These are phyloP conservation scores for Boletus vermiculosoides DNA, from an alignment of 768 basidiomycete genomes.

Conservation along the genomic window DNA sequence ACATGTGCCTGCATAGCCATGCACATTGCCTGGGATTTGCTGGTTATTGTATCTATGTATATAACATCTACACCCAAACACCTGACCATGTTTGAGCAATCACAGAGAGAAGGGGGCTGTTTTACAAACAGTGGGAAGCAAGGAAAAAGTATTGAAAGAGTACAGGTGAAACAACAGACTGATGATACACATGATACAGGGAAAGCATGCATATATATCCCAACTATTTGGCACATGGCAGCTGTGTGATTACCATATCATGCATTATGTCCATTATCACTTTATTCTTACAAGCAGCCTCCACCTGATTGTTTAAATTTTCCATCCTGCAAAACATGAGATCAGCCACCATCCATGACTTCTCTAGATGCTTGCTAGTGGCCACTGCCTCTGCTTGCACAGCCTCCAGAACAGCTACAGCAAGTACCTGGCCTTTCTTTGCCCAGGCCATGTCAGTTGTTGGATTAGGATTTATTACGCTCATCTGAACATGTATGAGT, in stretches of 20 bases:
- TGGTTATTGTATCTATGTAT: not conserved
- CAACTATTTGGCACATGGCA: too few species aligned
- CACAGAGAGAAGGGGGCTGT: not conserved
- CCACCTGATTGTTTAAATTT: not conserved
- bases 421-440: not conserved
- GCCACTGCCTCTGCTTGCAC: not conserved
- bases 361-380: not conserved
- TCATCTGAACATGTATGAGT: not conserved
- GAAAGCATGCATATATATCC: too few species aligned
- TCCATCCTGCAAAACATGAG: not conserved
- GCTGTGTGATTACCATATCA: not conserved
- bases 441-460: not conserved
- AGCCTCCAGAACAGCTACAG: not conserved
- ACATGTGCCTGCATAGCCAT: too few species aligned
- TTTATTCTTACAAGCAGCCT: not conserved
- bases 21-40: not conserved
- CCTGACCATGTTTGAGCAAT: not conserved
- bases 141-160: not conserved
- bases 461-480: not conserved
- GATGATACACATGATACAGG: not conserved
- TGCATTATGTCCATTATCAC: not conserved
- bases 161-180: not conserved
- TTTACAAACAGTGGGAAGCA: not conserved
- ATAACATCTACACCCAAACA: not conserved
- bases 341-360: not conserved